Evolutionary conservation across 257 asterid genomes (phyloP).

Genomic region (Primulina huaijiensis): DNA sequence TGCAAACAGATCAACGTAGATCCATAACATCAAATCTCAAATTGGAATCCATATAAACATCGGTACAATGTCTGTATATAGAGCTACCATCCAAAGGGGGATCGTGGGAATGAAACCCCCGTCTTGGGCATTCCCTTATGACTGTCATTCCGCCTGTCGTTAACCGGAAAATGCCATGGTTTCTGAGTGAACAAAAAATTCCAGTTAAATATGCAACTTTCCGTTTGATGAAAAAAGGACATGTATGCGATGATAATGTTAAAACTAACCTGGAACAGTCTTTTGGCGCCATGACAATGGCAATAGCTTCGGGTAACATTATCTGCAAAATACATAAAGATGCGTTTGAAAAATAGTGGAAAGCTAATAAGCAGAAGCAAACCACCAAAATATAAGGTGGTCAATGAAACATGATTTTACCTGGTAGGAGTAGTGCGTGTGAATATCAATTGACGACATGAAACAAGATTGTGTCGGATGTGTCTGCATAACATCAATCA

Average conservation of each 20-base stretch:
- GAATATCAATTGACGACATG: constrained; percentile 98
- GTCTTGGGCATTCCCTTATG: constrained; percentile 85
- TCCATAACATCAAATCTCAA: constrained; percentile 84
- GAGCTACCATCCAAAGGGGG: constrained; percentile 90
- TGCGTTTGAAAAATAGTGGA: not conserved
- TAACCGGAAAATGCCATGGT: constrained; percentile 83
- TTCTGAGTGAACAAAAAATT: constrained; percentile 41
- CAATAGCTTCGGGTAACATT: constrained; percentile 94
- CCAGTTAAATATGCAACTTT: constrained; percentile 3
- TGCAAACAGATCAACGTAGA: constrained; percentile 51
- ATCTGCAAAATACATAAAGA: constrained; percentile 46
- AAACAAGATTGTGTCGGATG: constrained; percentile 98
- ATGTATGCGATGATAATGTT: not conserved
- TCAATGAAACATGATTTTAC: constrained; percentile 34
- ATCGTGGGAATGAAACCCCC: constrained; percentile 92
- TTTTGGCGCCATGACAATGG: constrained; percentile 96
- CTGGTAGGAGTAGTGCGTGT: constrained; percentile 96
- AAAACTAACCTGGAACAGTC: constrained; percentile 64
- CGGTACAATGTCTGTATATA: constrained; percentile 88
- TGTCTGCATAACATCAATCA: constrained; percentile 61
- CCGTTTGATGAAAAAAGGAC: not conserved
- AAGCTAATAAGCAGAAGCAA: constrained; percentile 5
- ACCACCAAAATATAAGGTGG: constrained; percentile 1
- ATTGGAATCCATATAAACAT: constrained; percentile 76
- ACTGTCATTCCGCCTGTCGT: constrained; percentile 92